Percentiles rank a stretch among this genome's conserved stretches.
phyloP scores from a whole-genome alignment of 257 asterid genomes.

The Capsicum chinense region DNA sequence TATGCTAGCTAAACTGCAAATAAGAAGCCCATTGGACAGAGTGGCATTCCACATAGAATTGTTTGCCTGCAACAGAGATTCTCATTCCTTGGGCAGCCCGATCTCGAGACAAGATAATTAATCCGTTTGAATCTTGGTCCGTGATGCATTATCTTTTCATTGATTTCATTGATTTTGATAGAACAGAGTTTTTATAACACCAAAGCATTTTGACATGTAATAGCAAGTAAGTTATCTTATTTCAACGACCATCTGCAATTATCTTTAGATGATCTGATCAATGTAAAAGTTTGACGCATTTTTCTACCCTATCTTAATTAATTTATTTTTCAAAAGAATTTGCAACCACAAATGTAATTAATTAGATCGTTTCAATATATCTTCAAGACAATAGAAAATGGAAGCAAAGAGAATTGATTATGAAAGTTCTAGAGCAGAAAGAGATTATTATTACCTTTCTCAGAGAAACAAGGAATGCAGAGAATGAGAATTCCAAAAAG shows the following conservation, averaged over 20 bases:
- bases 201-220: background rate
- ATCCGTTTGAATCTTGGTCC: background rate
- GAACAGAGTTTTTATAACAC: background rate
- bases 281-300: background rate
- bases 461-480: constrained; percentile 48
- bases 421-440: background rate
- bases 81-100: background rate
- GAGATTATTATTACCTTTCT: constrained; percentile 48
- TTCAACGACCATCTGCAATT: background rate
- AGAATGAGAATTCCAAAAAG: constrained; percentile 40
- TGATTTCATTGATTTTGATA: background rate
- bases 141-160: background rate
- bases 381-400: background rate
- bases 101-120: background rate
- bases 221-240: background rate
- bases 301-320: background rate
- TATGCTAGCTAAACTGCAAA: background rate
- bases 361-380: background rate
- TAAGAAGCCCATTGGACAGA: background rate
- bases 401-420: constrained; percentile 15
- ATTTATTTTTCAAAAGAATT: background rate
- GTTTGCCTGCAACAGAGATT: background rate
- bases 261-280: background rate
- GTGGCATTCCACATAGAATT: background rate
- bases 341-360: background rate